Base-by-base conservation (phyloP, 805 yeast species). In the Zygoascus tannicola region DNA sequence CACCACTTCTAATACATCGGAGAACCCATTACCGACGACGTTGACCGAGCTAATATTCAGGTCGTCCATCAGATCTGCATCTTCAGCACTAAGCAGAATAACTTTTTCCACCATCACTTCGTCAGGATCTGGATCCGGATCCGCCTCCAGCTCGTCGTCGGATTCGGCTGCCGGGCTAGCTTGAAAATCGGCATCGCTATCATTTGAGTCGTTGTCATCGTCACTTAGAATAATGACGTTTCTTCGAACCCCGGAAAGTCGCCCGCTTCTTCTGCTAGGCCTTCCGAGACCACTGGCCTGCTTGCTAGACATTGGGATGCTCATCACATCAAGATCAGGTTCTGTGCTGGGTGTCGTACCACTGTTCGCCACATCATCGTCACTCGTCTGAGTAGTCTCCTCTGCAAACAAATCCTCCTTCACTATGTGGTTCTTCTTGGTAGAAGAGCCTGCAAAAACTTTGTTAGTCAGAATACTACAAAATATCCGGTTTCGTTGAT, bases 251-350 rank as follows among this genome's bases (percentile, higher is more conserved):
- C 22, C 20, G 12, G 32, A 10, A 16, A 20, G 38, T 15, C 38
- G 22, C 12, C 22, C 14, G 20, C 30, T 18, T 12, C 18, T n/a
- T 19, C 34, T 18, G 16, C 32, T 21, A 16, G 18, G 15, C 10
- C 22, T 21, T 30, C 36, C 26, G 3, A 32, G 16, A 22, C 8
- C 4, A 4, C 21, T 21, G 3, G 38, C 43, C 15, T 22, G 38
- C 30, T 20, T 32, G 38, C 43, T 40, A 5, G 43, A 32, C 43
- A 40, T 40, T 7, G 43, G 43, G 5, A 16, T 12, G 35, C 32
- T 35, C 32, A 40, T 21, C 2, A 34, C 21, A 22, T 32, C 43
- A 14, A 37, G 20, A 15, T 40, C 43, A n/a, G 43, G 32, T 16
- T 35, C 38, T 4, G 38, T n/a, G 38, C 15, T 22, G 20, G 35